Conservation (phyloP, 352 stramenopile species). For the Bremia lactucae region DNA sequence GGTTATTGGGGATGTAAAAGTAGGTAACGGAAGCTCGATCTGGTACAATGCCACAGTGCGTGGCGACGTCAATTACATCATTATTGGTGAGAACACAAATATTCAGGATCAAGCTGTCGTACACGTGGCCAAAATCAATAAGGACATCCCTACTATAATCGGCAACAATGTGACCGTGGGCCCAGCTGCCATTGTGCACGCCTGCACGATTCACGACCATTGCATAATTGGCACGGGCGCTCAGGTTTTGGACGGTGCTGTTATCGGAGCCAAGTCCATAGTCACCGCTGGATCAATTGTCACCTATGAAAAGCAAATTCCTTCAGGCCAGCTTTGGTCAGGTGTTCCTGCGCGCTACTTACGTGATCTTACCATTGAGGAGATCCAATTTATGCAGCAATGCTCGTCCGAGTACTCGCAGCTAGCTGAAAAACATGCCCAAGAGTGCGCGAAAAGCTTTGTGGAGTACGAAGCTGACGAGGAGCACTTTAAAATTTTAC, state of each 20-base stretch:
- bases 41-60: constrained; percentile 90
- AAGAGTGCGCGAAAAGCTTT: constrained; percentile 75
- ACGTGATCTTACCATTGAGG: constrained; percentile 73
- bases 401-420: constrained; percentile 81
- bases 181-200: constrained; percentile 81
- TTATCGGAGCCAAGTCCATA: constrained; percentile 83
- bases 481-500: constrained; percentile 65
- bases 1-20: constrained; percentile 88
- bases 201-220: constrained; percentile 87
- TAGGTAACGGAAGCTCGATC: constrained; percentile 85
- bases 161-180: constrained; percentile 88
- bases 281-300: constrained; percentile 87
- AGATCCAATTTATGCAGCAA: constrained; percentile 86
- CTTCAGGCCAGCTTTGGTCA: constrained; percentile 85
- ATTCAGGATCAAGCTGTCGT: constrained; percentile 90
- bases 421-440: constrained; percentile 59
- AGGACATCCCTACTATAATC: constrained; percentile 86
- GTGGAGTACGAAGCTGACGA: constrained; percentile 72
- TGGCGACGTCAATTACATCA: constrained; percentile 88
- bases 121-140: constrained; percentile 89
- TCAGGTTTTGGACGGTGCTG: constrained; percentile 84
- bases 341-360: constrained; percentile 73
- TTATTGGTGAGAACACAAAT: constrained; percentile 89
- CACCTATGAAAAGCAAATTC: constrained; percentile 76
- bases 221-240: constrained; percentile 88